Evolutionary conservation across 768 basidiomycete genomes (phyloP), one percentile per base, ranked within the genome.

Genomic region (Mycena haematopus): DNA sequence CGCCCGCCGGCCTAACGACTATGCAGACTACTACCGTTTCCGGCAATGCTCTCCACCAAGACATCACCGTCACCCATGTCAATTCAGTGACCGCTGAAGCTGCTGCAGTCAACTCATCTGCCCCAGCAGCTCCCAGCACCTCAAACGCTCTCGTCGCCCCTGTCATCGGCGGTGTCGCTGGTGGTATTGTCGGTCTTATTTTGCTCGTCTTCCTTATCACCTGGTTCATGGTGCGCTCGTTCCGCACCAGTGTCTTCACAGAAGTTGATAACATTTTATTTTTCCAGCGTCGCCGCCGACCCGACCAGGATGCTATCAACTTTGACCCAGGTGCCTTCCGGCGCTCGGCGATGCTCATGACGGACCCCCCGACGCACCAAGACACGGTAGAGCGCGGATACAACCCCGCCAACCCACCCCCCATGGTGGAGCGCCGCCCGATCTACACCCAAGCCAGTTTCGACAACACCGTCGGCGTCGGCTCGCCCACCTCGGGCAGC

Each of bases 291-390:
- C 82, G 81, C 40, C 76, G 75, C 36, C 75, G 79, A 6, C 14
- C 9, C 14, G 51, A 75, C 21, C 73, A 78, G n/a, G 76, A 77
- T 0, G 80, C 81, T 27, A 69, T 73, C 50, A 74, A 70, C 21
- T 92, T 90, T 73, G 80, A 85, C 63, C 74, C 86, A 1, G 72
- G 76, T 46, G 81, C 81, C 11, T 90, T 90, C 80, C 83, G 84
- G 54, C 85, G 87, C 55, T 91, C 90, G 15, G 84, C 83, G n/a
- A 70, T 86, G 17, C 72, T 90, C 24, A 75, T 86, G 24, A 77
- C 85, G 50, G 88, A 89, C 65, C 80, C 82, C n/a, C 77, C 75
- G 27, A 76, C 76, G 6, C 77, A 77, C 47, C 75, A 78, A 47
- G 79, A 79, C 58, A 76, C 72, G 47, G 70, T 76, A 56, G 75